These are phyloP conservation scores for Salmacisia buchloeana DNA, from an alignment of 1,284 basidiomycete species.

Conservation along the genomic window DNA sequence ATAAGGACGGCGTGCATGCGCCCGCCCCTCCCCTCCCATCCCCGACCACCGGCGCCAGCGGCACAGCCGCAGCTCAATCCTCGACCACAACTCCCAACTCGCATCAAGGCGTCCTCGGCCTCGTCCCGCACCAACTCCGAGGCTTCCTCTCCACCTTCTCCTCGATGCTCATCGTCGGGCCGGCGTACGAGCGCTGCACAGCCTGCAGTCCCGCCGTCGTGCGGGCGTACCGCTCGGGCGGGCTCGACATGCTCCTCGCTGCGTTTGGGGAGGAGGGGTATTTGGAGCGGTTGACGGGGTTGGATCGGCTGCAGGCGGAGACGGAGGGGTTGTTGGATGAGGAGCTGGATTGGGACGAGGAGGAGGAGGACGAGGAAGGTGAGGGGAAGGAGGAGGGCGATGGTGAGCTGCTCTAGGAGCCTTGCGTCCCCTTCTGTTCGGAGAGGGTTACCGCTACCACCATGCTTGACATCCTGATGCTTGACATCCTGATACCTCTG, in stretches of 20 bases:
- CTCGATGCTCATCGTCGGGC: conserved; percentile 74
- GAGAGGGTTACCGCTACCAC: too few species aligned
- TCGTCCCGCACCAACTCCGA: conserved; percentile 87
- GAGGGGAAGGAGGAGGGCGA: neutral
- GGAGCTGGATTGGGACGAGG: conserved; percentile 30
- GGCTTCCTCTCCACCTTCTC: conserved; percentile 82
- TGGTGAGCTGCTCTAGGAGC: neutral
- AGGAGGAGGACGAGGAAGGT: conserved; percentile 23
- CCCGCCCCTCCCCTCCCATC: conserved; percentile 11
- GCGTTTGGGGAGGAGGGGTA: conserved; percentile 81
- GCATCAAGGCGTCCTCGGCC: conserved; percentile 58
- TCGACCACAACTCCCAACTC: neutral
- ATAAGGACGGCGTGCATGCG: conserved; percentile 51
- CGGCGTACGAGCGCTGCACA: conserved; percentile 81
- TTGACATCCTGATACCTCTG: too few species aligned
- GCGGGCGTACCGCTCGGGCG: conserved; percentile 58
- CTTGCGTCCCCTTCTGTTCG: too few species aligned
- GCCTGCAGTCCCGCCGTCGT: conserved; percentile 60
- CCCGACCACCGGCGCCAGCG: neutral
- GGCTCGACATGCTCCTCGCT: conserved; percentile 65
- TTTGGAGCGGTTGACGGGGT: conserved; percentile 74
- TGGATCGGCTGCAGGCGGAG: conserved; percentile 60
- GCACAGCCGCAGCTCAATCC: neutral
- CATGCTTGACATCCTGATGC: too few species aligned
- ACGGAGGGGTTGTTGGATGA: conserved; percentile 29